Evolutionary conservation across 805 yeast genomes (phyloP), one percentile per base, ranked within the genome.

Genomic region (Cyberlindnera amylophila): DNA sequence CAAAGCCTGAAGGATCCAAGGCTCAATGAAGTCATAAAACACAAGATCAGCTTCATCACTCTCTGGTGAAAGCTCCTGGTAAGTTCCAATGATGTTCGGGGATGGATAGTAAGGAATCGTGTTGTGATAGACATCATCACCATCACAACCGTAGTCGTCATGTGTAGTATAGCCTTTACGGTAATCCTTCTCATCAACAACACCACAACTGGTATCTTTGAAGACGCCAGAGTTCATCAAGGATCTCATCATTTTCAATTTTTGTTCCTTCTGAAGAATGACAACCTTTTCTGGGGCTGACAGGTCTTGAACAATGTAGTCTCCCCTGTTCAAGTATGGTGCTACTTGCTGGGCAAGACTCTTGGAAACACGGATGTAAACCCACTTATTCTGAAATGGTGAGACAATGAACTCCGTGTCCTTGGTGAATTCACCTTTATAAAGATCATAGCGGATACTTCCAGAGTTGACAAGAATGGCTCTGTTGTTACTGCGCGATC

Each of bases 311-410:
- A 33, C 17, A 31, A 81, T 72, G 51, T 75, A 79, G 6, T 67
- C 70, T 5, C 71, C 72, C 15, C 70, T 64, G 57, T 90, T 90
- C 46, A 90, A 67, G 29, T 71, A 67, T 0, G 67, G 65, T 7
- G 79, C 70, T 0, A 89, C 65, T 44, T 65, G 59, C 7, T 66
- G 46, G 0, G 95, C 96, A 4, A 81, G 55, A 2, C 62, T 46
- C 41, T 71, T 68, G 0, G 93, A 86, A 2, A 90, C 61, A 6
- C 72, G 66, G 12, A 90, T 61, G 38, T 73, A 77, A 26, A 71
- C 75, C 97, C 97, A 91, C 32, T 72, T 72, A 56, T 89, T 88
- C 40, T 77, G 71, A 63, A 88, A 90, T 0, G 98, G 97, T 0
- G 95, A 81, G 1, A 91, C 86, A 34, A 84, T 86, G 57, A 72